Evolutionary conservation across 179 eudicot genomes (phyloP).

Genomic region (Nepenthes alata): DNA sequence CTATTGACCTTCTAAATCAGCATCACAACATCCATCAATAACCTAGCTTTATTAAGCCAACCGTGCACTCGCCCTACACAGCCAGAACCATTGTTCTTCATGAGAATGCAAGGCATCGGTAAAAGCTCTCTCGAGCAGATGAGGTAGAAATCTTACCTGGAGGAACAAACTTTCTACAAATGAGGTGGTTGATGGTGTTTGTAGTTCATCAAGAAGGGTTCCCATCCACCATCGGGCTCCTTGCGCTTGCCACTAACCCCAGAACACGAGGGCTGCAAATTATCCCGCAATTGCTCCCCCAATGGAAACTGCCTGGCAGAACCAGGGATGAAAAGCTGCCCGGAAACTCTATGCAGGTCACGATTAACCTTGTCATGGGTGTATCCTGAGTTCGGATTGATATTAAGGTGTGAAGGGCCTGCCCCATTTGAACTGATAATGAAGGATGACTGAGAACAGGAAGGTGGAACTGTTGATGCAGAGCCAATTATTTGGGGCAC

Average conservation of each 20-base stretch:
- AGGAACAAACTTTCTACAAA: slow-evolving; percentile 21
- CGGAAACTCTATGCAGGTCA: slow-evolving; percentile 30
- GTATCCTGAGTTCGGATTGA: slow-evolving; percentile 52
- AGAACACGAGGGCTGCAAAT: slow-evolving; percentile 31
- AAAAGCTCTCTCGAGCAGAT: too few relatives aligned
- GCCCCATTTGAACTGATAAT: slow-evolving; percentile 30
- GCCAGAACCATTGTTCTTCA: background rate
- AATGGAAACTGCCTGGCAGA: slow-evolving; percentile 21
- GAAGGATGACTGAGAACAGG: slow-evolving; percentile 17
- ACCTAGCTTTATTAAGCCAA: background rate
- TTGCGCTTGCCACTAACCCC: slow-evolving; percentile 50
- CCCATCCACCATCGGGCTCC: slow-evolving; percentile 80
- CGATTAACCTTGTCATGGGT: slow-evolving; percentile 34
- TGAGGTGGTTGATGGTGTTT: slow-evolving; percentile 56
- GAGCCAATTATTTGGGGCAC: slow-evolving; percentile 47
- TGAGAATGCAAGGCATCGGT: background rate
- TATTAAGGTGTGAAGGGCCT: slow-evolving; percentile 34
- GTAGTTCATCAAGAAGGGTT: slow-evolving; percentile 30
- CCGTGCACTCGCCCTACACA: background rate
- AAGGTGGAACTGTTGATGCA: slow-evolving; percentile 26
- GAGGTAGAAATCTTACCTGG: background rate
- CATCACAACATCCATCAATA: background rate
- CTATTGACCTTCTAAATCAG: background rate
- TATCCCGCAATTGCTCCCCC: slow-evolving; percentile 37
- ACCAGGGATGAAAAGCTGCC: slow-evolving; percentile 40